phyloP scores from a whole-genome alignment of 257 asterid species.

The Verbascum thapsus region DNA sequence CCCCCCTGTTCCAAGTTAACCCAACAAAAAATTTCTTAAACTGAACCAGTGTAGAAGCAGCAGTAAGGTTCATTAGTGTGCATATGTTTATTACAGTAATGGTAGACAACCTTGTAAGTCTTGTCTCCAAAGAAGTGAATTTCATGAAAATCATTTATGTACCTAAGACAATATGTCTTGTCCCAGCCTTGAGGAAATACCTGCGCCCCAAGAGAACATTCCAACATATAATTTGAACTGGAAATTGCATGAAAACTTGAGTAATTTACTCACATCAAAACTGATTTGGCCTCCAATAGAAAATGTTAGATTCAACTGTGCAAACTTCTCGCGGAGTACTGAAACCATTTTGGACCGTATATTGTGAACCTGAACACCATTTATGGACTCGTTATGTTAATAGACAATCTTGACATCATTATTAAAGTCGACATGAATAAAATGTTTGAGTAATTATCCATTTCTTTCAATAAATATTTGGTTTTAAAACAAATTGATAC shows the following conservation, averaged over 20 bases:
- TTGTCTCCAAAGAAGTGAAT: conserved; percentile 10
- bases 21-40: too few relatives aligned
- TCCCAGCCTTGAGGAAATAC: background rate
- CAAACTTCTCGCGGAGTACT: conserved; percentile 78
- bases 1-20: background rate
- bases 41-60: too few relatives aligned
- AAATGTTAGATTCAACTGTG: conserved; percentile 69
- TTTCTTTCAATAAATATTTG: too few relatives aligned
- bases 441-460: too few relatives aligned
- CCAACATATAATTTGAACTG: background rate
- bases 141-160: background rate
- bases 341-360: conserved; percentile 87
- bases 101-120: background rate
- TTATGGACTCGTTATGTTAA: conserved; percentile 22
- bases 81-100: too few relatives aligned
- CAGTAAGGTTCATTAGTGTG: too few relatives aligned
- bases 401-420: background rate
- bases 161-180: conserved; percentile 1
- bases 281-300: conserved; percentile 98
- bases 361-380: conserved; percentile 64
- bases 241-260: background rate
- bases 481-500: conserved; percentile 37
- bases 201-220: too few relatives aligned
- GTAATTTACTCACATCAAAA: conserved; percentile 74
- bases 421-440: too few relatives aligned